phyloP scores from a whole-genome alignment of 2,329 filamentous ascomycete species.

The Aspergillus awamori region DNA sequence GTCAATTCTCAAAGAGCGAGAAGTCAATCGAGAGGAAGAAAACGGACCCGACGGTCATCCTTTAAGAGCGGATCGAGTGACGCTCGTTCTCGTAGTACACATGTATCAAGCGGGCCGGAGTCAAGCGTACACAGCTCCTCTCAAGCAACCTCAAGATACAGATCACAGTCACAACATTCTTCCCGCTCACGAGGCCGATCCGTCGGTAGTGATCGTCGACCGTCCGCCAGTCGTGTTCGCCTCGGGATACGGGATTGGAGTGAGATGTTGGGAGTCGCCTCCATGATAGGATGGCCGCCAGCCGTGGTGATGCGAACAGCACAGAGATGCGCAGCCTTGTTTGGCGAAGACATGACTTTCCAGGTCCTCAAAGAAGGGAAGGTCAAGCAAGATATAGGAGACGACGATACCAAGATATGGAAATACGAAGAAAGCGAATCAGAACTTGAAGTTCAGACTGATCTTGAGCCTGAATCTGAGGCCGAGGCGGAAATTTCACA shows the following conservation, averaged over 20 bases:
- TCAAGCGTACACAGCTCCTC: conserved; percentile 4
- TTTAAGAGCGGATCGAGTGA: conserved; percentile 8
- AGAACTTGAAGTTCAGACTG: neutral
- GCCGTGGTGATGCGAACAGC: conserved; percentile 69
- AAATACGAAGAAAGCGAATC: conserved; percentile 41
- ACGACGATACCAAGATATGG: conserved; percentile 25
- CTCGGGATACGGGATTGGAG: conserved; percentile 72
- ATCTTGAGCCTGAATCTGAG: neutral
- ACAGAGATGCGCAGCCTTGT: conserved; percentile 73
- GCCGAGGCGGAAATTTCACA: conserved; percentile 6
- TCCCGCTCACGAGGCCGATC: conserved; percentile 22
- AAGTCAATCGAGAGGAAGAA: conserved; percentile 31
- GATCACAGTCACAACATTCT: conserved; percentile 10
- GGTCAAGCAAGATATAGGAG: conserved; percentile 20
- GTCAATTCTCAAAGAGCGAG: conserved; percentile 5
- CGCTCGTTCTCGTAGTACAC: conserved; percentile 13
- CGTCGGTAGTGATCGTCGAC: conserved; percentile 15
- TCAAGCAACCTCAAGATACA: conserved; percentile 10
- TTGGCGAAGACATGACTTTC: conserved; percentile 71
- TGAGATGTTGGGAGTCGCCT: conserved; percentile 77
- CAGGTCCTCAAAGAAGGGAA: conserved; percentile 55
- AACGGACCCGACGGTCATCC: conserved; percentile 24
- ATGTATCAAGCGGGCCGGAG: conserved; percentile 11
- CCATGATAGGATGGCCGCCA: conserved; percentile 70
- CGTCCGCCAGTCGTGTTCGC: conserved; percentile 16